phyloP scores from a whole-genome alignment of 257 asterid genomes.

The Solanum appendiculatum region DNA sequence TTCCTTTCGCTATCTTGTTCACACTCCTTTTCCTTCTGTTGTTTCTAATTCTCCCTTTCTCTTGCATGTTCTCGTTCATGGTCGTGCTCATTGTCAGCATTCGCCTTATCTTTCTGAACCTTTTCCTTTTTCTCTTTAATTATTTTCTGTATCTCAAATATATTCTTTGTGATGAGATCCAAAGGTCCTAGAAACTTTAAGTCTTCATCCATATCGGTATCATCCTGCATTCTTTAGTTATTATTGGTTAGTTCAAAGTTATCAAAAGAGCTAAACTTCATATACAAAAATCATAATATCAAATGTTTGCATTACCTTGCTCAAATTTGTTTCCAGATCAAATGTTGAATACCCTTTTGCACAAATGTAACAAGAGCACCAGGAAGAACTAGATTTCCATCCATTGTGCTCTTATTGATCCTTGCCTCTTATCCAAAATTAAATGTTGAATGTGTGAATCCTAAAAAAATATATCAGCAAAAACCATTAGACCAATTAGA shows the following conservation, averaged over 20 bases:
- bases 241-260: constrained; percentile 12
- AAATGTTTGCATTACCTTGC: constrained; percentile 30
- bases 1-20: too few species aligned
- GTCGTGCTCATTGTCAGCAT: constrained; percentile 33
- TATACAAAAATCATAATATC: background rate
- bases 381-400: constrained; percentile 78
- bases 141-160: constrained; percentile 57
- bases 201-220: constrained; percentile 62
- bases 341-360: constrained; percentile 86
- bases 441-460: constrained; percentile 78
- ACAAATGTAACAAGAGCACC: constrained; percentile 76
- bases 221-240: constrained; percentile 54
- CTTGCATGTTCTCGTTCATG: constrained; percentile 20
- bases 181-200: constrained; percentile 78
- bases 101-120: constrained; percentile 41
- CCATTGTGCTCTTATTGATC: constrained; percentile 53
- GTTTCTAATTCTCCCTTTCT: constrained; percentile 29
- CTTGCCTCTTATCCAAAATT: constrained; percentile 85
- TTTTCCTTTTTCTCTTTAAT: constrained; percentile 69
- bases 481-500: background rate
- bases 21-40: too few species aligned
- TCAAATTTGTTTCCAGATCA: constrained; percentile 76
- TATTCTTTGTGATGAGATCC: constrained; percentile 87
- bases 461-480: constrained; percentile 28
- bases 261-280: constrained; percentile 14